Evolutionary conservation across 2,329 filamentous ascomycete genomes (phyloP), one percentile per base, ranked within the genome.

Genomic region (Stromatinia cepivora): DNA sequence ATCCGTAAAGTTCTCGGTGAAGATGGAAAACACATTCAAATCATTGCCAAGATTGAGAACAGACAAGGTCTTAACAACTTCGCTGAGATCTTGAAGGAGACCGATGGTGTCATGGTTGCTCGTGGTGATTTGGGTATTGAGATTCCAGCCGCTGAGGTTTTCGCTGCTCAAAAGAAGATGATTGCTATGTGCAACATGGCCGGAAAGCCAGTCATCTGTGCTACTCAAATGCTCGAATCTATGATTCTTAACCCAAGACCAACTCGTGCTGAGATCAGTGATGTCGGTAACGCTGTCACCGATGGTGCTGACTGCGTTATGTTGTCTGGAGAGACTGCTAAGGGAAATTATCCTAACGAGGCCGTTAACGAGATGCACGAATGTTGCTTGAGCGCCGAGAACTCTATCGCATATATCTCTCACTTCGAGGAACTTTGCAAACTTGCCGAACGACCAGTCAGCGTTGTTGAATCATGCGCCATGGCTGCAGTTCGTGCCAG

Each of bases 31-130:
- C 90, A 97, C 81, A 97, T 99, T 79, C 94, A 99, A 86, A 97
- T 99, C 84, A 98, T 99, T 81, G 92, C 95, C 87, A 99, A 99
- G 91, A 97, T 99, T 76, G 95, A 99, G 88, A 99, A 99, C 87
- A 92, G 97, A 82, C 95, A 99, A 84, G 95, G 95, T 83, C 92
- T 99, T 75, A 98, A 99, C 90, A 99, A 99, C 88, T 99, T 99
- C 82, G 90, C 92, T 77, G 94, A 98, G 85, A 99, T 99, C 78
- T 89, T 99, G 71, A 87, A 88, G 79, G 93, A 94, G 85, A 98
- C 95, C 8, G 95, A 99, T 81, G 95, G 95, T 87, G 94, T 99
- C 85, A 99, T 99, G 95, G 95, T 99, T 76, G 95, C 95, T 78
- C 94, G 95, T 88, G 95, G 95, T 85, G 95, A 98, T 80, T 85